Evolutionary conservation across 129 eudicot genomes (phyloP).

Genomic region (Flaveria ramosissima): DNA sequence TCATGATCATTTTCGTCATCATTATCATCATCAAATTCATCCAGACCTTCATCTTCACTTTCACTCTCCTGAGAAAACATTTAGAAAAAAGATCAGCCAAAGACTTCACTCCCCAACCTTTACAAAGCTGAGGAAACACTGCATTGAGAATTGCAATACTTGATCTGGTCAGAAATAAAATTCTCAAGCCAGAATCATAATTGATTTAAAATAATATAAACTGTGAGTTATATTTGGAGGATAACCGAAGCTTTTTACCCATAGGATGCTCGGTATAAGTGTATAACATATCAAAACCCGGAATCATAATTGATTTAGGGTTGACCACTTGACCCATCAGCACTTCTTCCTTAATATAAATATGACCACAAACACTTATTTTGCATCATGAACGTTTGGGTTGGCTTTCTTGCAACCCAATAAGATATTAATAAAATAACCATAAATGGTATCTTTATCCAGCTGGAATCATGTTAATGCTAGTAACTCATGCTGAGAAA

Average conservation of each 20-base stretch:
- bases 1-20: slow-evolving; percentile 90
- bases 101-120: neutral
- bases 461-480: neutral
- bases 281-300: neutral
- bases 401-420: neutral
- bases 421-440: neutral
- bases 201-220: neutral
- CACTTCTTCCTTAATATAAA: neutral
- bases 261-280: neutral
- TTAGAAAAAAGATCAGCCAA: neutral
- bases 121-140: neutral
- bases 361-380: neutral
- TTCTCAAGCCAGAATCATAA: slow-evolving; percentile 10
- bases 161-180: slow-evolving; percentile 8
- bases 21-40: slow-evolving; percentile 72
- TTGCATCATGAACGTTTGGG: neutral
- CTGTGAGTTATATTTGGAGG: neutral
- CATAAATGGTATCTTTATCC: neutral
- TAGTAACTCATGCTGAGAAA: neutral
- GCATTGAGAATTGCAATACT: neutral
- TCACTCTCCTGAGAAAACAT: slow-evolving; percentile 69
- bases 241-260: neutral
- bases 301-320: too few relatives aligned
- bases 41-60: slow-evolving; percentile 84
- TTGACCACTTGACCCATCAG: neutral